These are phyloP conservation scores for Claviceps quebecensis DNA, from an alignment of 2,329 filamentous ascomycete genomes.

Conservation along the genomic window DNA sequence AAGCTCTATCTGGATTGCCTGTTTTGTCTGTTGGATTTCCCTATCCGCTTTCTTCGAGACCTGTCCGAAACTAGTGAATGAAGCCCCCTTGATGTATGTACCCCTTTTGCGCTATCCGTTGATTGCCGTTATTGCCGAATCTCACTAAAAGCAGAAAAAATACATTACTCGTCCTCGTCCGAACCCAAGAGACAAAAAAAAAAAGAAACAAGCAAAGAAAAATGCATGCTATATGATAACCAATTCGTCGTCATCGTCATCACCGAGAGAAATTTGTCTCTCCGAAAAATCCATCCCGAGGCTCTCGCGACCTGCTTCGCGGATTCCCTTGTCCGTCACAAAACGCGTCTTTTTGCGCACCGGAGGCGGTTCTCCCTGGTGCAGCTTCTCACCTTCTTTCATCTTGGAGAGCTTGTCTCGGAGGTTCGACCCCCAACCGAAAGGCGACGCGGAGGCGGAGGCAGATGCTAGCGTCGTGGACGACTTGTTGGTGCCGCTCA, in stretches of 20 bases:
- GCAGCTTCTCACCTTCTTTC: constrained; percentile 44
- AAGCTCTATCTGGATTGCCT: not conserved
- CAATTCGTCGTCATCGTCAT: constrained; percentile 39
- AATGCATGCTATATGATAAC: constrained; percentile 26
- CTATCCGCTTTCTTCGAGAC: no score
- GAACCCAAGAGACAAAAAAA: not conserved
- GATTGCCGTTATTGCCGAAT: not conserved
- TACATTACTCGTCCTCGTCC: no score
- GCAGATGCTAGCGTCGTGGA: constrained; percentile 4
- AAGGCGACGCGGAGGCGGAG: constrained; percentile 9
- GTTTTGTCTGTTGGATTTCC: no score
- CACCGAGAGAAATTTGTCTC: constrained; percentile 21
- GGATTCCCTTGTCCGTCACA: constrained; percentile 62
- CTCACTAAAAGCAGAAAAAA: no score
- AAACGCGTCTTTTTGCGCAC: constrained; percentile 66
- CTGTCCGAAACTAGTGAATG: no score
- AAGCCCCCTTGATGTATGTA: no score
- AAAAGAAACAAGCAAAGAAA: not conserved
- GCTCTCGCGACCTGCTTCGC: constrained; percentile 63
- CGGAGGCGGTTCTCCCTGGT: constrained; percentile 23
- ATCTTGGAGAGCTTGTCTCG: constrained; percentile 44
- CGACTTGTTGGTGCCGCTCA: constrained; percentile 12
- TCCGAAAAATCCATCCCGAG: constrained; percentile 38
- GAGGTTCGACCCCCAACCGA: constrained; percentile 45
- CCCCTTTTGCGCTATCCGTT: no score